Evolutionary conservation across 2,329 filamentous ascomycete species (phyloP), one percentile per base, ranked within the genome.

Genomic region (Ophiostoma tasmaniense): DNA sequence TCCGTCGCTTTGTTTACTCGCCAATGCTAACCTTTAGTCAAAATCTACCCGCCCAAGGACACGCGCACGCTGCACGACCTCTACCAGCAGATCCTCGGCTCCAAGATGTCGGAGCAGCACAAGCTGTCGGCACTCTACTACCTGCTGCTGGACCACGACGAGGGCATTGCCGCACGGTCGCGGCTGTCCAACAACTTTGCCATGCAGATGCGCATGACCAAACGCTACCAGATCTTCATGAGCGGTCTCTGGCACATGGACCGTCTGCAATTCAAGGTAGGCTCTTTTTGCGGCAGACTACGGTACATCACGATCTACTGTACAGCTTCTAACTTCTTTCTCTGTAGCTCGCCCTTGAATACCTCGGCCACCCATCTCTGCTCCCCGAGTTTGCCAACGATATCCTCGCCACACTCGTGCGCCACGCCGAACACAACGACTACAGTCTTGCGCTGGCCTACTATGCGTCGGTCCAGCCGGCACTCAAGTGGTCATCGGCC

Each of bases 61-160:
- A 88, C 90, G 70, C 82, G 81, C 70, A 86, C 87, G 59, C 83
- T 96, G 37, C 85, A 87, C 73, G 85, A 86, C 52, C 83, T 96
- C 6, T 89, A 93, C 78, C 81, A 87, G 71, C 86, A 88, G 70
- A 88, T 96, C 72, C 85, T 88, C 76, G 83, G 87, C 33, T 86
- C 80, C 68, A 81, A 80, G 66, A 87, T 89, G 73, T 85, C 89
- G 8, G 83, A 86, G 68, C 90, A 93, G 77, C 89, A 93, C 80
- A 93, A 93, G 77, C 87, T 93, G 73, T 91, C 92, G 22, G 84
- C 95, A 65, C 82, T 96, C 72, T 96, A 91, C 81, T 96, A 96
- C 77, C 81, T 96, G 52, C 84, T 96, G 2, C 89, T 92, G 75
- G 91, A 96, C 76, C 86, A 90, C 75, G 86, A 89, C 74, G 78